phyloP scores from a whole-genome alignment of 768 basidiomycete genomes.

The Cystobasidium onofrii region DNA sequence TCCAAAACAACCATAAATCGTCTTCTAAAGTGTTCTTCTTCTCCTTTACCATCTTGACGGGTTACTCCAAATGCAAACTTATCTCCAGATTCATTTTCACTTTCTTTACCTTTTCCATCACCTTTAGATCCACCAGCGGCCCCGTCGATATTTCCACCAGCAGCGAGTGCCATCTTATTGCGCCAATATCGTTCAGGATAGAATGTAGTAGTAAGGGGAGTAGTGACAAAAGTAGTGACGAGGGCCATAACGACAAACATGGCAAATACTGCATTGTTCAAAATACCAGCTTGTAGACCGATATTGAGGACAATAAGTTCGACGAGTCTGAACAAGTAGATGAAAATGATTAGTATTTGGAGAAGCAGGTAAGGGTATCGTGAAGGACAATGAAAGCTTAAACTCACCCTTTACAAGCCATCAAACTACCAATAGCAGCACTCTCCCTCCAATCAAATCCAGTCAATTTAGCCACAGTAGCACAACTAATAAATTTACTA shows the following conservation, averaged over 20 bases:
- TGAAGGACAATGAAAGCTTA: background rate
- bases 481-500: conserved; percentile 70
- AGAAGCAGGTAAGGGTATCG: too few relatives aligned
- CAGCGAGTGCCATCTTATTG: background rate
- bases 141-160: background rate
- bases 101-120: conserved; percentile 3
- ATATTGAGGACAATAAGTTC: conserved; percentile 89
- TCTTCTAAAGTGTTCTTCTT: conserved; percentile 47
- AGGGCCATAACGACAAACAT: conserved; percentile 67
- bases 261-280: conserved; percentile 63
- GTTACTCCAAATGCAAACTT: conserved; percentile 20
- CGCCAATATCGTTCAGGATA: conserved; percentile 61
- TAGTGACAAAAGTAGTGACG: conserved; percentile 42
- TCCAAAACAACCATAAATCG: conserved; percentile 80
- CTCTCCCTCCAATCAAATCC: conserved; percentile 71
- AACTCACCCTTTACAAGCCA: conserved; percentile 78
- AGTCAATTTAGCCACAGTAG: conserved; percentile 52
- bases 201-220: conserved; percentile 67
- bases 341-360: conserved; percentile 43
- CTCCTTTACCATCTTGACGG: conserved; percentile 6
- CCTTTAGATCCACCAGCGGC: background rate
- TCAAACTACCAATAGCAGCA: conserved; percentile 72
- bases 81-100: conserved; percentile 21
- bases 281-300: conserved; percentile 67
- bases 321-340: conserved; percentile 51